Conservation (phyloP, 148 eudicot species). For the Cornus controversa region DNA sequence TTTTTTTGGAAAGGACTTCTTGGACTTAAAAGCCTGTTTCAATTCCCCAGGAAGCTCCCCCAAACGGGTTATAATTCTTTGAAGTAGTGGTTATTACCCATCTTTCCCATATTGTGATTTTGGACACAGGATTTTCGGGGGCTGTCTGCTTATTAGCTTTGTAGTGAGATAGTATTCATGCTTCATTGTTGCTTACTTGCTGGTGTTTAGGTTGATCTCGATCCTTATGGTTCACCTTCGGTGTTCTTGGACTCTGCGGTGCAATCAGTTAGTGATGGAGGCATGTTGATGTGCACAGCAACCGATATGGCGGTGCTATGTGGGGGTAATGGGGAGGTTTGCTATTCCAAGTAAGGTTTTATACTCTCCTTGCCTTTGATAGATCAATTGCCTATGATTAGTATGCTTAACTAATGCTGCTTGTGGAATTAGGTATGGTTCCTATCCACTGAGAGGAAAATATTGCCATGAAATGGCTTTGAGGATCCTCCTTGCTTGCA, state of each 20-base stretch:
- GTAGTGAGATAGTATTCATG: neutral
- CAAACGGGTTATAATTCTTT: too few species aligned
- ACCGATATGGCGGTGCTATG: conserved; percentile 98
- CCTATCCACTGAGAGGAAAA: conserved; percentile 79
- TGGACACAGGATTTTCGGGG: neutral
- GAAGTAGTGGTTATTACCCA: neutral
- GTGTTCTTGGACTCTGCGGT: conserved; percentile 92
- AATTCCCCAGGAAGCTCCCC: too few species aligned
- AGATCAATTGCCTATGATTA: neutral
- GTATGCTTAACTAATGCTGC: conserved; percentile 16
- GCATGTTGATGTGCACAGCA: conserved; percentile 96
- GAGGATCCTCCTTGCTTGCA: conserved; percentile 87
- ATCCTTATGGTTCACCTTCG: conserved; percentile 99
- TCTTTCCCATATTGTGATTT: neutral
- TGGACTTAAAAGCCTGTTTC: too few species aligned
- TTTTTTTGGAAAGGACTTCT: too few species aligned
- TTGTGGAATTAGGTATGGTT: conserved; percentile 72
- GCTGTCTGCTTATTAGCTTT: neutral
- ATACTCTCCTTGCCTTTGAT: conserved; percentile 3
- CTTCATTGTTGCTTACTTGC: neutral
- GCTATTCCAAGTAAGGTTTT: conserved; percentile 88
- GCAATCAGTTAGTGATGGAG: conserved; percentile 92
- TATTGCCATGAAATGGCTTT: conserved; percentile 98
- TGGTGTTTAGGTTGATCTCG: conserved; percentile 89
- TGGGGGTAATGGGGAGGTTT: conserved; percentile 95